Conservation (phyloP, 306 rosid genomes). For the Fragaria nilgerrensis region DNA sequence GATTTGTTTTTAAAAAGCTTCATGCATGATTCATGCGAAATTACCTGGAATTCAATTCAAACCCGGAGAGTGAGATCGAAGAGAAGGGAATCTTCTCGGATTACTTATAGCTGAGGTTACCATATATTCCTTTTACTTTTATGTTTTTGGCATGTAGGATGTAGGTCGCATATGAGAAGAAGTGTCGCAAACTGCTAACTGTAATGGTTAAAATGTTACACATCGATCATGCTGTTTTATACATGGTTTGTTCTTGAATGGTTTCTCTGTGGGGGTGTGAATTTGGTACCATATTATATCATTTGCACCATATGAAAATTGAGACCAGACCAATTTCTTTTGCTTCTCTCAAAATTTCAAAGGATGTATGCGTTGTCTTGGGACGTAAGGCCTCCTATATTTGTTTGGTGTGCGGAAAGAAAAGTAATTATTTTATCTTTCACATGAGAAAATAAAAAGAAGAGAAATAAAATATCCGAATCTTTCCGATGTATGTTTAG, state of each 20-base stretch:
- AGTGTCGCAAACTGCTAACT: background rate
- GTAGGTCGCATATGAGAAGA: background rate
- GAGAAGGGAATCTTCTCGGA: background rate
- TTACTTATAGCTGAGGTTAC: background rate
- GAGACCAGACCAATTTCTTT: too few relatives aligned
- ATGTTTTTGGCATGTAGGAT: background rate
- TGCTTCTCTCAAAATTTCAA: too few relatives aligned
- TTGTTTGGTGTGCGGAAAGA: too few relatives aligned
- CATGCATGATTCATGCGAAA: background rate
- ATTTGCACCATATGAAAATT: too few relatives aligned
- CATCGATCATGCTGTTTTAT: background rate
- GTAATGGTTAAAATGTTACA: background rate
- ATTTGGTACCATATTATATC: background rate
- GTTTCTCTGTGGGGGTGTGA: background rate
- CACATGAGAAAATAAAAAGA: too few relatives aligned
- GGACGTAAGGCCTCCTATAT: background rate
- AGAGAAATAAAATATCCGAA: too few relatives aligned
- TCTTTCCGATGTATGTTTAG: too few relatives aligned
- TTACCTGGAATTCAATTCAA: background rate
- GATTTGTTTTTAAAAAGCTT: background rate
- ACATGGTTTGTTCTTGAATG: background rate
- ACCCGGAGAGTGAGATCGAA: background rate
- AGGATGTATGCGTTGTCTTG: background rate
- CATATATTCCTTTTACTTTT: too few relatives aligned
- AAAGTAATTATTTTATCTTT: too few relatives aligned